These are phyloP conservation scores for Triticum monococcum DNA, from an alignment of 176 grass and related monocot species.

Conservation along the genomic window DNA sequence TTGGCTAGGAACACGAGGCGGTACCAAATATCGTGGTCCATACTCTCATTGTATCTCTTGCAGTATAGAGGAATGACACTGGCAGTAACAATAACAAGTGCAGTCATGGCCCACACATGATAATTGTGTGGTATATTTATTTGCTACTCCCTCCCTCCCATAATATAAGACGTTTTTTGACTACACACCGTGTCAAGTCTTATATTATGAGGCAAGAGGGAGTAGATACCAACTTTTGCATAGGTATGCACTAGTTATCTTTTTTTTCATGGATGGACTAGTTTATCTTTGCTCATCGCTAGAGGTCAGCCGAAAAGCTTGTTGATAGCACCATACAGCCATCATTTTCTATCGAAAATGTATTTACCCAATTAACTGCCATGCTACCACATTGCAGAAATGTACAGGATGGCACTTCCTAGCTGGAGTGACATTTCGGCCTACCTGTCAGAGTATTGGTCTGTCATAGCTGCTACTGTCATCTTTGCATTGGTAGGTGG, in stretches of 20 bases:
- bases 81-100: background rate
- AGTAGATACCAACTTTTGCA: background rate
- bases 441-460: slow-evolving; percentile 41
- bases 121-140: background rate
- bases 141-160: background rate
- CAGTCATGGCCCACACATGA: background rate
- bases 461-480: slow-evolving; percentile 36
- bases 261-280: background rate
- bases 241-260: background rate
- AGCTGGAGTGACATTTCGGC: slow-evolving; percentile 49
- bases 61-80: background rate
- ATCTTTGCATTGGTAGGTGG: slow-evolving; percentile 29
- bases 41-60: background rate
- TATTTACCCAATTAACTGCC: background rate
- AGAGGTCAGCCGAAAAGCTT: background rate
- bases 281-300: background rate
- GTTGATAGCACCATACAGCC: background rate
- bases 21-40: background rate
- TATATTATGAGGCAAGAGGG: too few relatives aligned
- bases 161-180: too few relatives aligned
- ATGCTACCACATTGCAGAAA: slow-evolving; percentile 23
- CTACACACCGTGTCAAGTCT: too few relatives aligned
- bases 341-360: background rate
- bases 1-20: background rate
- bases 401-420: slow-evolving; percentile 48